Evolutionary conservation across 352 stramenopile genomes (phyloP), one percentile per base, ranked within the genome.

Genomic region (Globisporangium lucens): DNA sequence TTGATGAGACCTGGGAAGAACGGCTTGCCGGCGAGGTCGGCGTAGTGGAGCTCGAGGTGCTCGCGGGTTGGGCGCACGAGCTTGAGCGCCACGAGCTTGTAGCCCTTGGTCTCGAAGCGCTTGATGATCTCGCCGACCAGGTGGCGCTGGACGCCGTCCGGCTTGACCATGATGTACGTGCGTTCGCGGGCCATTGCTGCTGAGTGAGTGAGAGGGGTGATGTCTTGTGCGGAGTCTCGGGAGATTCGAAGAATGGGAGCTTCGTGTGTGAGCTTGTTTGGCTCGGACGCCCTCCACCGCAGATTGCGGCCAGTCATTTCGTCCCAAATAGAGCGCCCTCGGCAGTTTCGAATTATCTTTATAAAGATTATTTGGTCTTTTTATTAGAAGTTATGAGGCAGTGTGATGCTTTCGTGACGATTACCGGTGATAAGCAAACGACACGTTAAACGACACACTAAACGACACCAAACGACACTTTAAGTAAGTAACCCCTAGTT

Each of bases 81-180:
- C 85, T 98, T 98, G 53, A 98, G 75, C 9, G 83, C 93, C 56
- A 97, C 90, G 66, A 96, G 86, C 79, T 98, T 98, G 90, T 98
- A 98, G 67, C 95, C 95, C 79, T 97, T 97, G 75, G 97, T 97
- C 78, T 98, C 94, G 73, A 98, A 98, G 69, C 95, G 87, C 68
- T 90, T 91, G 85, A 99, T 99, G 78, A 99, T 98, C 82, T 99
- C 93, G 66, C 95, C 96, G 63, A 99, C 86, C 47, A 98, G 77
- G 78, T 90, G 74, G 73, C 97, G 91, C 85, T 99, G 96, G 73
- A 99, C 97, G 64, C 97, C 97, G 75, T 99, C 97, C 56, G 97
- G 97, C 90, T 99, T 99, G 84, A 99, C 97, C 95, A 97, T 96
- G 73, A 97, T 97, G 76, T 85, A 90, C 61, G 82, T 90, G 63